These are phyloP conservation scores for Drechslerella coelobrocha DNA, from an alignment of 2,329 filamentous ascomycete genomes.

Conservation along the genomic window DNA sequence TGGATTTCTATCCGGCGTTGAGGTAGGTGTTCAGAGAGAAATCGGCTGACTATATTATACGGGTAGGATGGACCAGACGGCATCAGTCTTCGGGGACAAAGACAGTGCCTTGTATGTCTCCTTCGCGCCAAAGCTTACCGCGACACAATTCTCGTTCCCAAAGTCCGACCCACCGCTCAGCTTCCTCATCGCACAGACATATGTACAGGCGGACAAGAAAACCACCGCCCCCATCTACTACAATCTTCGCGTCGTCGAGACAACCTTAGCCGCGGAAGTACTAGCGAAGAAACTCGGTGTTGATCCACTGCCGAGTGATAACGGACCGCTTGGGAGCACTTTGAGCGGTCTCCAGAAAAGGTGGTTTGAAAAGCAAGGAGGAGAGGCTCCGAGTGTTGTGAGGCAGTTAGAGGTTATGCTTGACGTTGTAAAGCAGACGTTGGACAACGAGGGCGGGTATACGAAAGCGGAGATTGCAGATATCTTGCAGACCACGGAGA, in stretches of 20 bases:
- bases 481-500: constrained; percentile 71
- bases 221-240: constrained; percentile 93
- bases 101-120: constrained; percentile 88
- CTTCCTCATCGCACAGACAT: constrained; percentile 93
- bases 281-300: constrained; percentile 68
- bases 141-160: constrained; percentile 80
- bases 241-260: constrained; percentile 95
- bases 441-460: constrained; percentile 82
- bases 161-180: constrained; percentile 80
- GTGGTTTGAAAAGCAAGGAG: constrained; percentile 69
- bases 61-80: constrained; percentile 90
- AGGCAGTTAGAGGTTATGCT: constrained; percentile 78
- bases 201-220: constrained; percentile 92
- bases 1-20: constrained; percentile 1
- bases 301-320: constrained; percentile 74
- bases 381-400: constrained; percentile 60
- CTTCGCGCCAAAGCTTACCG: constrained; percentile 80
- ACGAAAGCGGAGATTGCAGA: constrained; percentile 82
- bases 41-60: neutral
- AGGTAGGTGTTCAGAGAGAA: too few relatives aligned
- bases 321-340: constrained; percentile 80
- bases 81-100: constrained; percentile 88
- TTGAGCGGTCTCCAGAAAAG: constrained; percentile 85
- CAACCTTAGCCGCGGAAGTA: constrained; percentile 79
- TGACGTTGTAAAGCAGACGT: constrained; percentile 71